Percentiles rank a stretch among this genome's conserved stretches.
phyloP scores from a whole-genome alignment of 148 eudicot species.

The Rhododendron simsii region DNA sequence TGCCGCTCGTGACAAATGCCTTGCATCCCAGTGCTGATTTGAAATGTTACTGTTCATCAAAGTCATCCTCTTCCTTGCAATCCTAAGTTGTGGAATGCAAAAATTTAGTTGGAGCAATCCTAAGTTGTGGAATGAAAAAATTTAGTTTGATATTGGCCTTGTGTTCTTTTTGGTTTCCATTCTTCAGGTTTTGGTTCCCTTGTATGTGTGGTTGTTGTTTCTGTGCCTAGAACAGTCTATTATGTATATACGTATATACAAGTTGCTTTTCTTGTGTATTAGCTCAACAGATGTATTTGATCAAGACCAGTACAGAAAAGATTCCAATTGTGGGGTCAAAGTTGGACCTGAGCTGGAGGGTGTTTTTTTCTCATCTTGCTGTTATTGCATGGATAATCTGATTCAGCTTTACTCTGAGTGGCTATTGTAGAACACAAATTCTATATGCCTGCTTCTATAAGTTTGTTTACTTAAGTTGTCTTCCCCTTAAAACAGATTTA shows the following conservation, averaged over 20 bases:
- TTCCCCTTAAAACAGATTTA: not conserved
- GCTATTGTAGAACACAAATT: not conserved
- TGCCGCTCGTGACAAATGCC: no score
- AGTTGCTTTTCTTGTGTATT: not conserved
- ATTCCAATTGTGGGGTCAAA: not conserved
- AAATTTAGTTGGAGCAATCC: not conserved
- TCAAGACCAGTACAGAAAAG: not conserved
- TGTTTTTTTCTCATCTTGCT: not conserved
- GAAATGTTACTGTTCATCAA: no score
- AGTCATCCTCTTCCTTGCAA: no score
- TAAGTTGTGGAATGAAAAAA: no score
- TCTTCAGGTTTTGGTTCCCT: not conserved
- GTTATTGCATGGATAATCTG: not conserved
- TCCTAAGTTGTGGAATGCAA: no score
- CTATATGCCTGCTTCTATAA: not conserved
- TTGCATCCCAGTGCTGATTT: no score
- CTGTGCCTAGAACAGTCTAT: not conserved
- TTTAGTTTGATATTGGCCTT: not conserved
- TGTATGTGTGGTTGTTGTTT: not conserved
- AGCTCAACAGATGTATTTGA: no score
- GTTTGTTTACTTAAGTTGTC: no score
- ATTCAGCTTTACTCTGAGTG: not conserved
- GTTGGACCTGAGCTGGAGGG: not conserved
- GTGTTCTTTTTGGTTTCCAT: not conserved
- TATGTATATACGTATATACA: not conserved